A percentile compares a stretch with the other conserved stretches of the same genome.
These are phyloP conservation scores for Pythium apleroticum DNA, from an alignment of 352 stramenopile species.

Conservation along the genomic window DNA sequence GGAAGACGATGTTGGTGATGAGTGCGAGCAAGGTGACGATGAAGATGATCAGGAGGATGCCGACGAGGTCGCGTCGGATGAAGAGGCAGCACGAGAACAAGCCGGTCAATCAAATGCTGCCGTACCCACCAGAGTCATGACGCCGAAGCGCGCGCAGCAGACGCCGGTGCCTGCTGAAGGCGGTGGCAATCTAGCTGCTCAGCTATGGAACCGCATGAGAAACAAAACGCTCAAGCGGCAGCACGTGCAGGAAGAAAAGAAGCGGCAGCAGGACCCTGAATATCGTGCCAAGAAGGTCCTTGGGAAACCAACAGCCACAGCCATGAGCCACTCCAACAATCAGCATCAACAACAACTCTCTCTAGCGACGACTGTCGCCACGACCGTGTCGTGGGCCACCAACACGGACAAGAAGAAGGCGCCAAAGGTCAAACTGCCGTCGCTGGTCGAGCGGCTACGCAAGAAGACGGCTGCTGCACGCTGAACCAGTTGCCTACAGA, in stretches of 20 bases:
- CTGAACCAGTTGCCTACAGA: constrained; percentile 8
- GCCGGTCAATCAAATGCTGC: not conserved
- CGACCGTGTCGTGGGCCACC: constrained; percentile 16
- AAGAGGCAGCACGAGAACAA: constrained; percentile 1
- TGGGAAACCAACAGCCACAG: constrained; percentile 20
- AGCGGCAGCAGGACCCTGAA: constrained; percentile 43
- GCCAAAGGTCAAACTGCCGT: constrained; percentile 65
- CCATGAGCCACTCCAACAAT: not conserved
- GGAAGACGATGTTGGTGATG: constrained; percentile 7
- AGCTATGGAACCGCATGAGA: constrained; percentile 71
- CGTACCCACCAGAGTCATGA: not conserved
- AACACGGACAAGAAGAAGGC: constrained; percentile 50
- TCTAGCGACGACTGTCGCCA: constrained; percentile 5
- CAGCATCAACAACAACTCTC: constrained; percentile 1
- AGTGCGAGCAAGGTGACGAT: not conserved
- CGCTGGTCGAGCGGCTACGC: constrained; percentile 66
- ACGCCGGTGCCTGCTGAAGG: not conserved
- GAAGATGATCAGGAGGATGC: not conserved
- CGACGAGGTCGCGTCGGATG: not conserved
- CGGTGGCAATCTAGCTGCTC: constrained; percentile 33
- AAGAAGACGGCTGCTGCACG: constrained; percentile 62
- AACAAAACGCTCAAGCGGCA: constrained; percentile 49
- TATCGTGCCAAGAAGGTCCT: constrained; percentile 65
- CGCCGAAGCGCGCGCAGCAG: not conserved
- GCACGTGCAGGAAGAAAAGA: constrained; percentile 34